phyloP scores from a whole-genome alignment of 1,284 basidiomycete species.

The Cutaneotrichosporon sp. region DNA sequence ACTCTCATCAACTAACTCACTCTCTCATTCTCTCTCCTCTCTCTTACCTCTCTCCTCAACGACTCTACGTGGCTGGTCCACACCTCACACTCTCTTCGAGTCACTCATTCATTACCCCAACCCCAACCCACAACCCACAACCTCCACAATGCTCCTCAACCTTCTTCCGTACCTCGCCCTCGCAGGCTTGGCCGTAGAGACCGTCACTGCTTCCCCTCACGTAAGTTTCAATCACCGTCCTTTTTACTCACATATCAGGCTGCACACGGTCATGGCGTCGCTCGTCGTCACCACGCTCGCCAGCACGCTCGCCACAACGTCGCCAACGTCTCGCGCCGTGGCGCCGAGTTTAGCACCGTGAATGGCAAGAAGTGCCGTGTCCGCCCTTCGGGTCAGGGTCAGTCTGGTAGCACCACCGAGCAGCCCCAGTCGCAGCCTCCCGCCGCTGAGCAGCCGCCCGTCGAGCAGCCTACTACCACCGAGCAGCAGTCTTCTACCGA shows the following conservation, averaged over 20 bases:
- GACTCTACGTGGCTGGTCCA: neutral
- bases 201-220: neutral
- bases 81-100: constrained; percentile 7
- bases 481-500: neutral
- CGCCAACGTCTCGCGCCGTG: neutral
- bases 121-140: neutral
- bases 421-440: constrained; percentile 1
- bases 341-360: neutral
- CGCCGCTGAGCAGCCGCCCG: neutral
- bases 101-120: neutral
- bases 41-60: neutral
- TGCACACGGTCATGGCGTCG: neutral
- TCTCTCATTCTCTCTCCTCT: neutral
- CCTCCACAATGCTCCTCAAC: neutral
- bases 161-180: neutral
- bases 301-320: neutral
- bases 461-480: neutral
- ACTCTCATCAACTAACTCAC: too few species aligned
- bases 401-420: neutral
- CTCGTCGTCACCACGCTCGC: constrained; percentile 5
- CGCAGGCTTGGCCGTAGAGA: neutral
- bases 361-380: constrained; percentile 5
- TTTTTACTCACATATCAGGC: neutral
- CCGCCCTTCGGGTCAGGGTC: neutral
- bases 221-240: neutral